Conservation (phyloP, 1,284 basidiomycete species). For the Ganoderma leucocontextum region DNA sequence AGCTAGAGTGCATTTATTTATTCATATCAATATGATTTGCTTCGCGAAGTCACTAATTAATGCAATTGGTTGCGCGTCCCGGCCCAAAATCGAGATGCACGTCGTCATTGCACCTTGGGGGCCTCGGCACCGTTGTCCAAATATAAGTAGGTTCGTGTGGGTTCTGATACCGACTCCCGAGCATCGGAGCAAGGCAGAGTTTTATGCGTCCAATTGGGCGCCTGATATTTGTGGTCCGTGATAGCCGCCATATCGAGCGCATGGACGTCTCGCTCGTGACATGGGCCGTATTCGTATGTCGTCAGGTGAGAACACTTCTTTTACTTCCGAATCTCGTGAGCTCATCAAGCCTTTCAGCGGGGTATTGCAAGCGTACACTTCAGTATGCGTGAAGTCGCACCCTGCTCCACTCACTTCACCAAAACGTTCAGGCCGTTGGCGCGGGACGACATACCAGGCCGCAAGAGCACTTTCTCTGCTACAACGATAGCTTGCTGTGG, state of each 20-base stretch:
- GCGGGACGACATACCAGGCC: neutral
- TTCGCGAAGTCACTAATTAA: neutral
- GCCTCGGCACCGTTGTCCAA: too few relatives aligned
- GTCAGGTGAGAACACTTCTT: constrained; percentile 13
- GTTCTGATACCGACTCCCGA: too few relatives aligned
- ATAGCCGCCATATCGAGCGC: constrained; percentile 19
- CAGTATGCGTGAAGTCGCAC: neutral
- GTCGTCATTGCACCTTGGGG: too few relatives aligned
- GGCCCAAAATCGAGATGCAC: too few relatives aligned
- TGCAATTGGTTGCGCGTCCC: too few relatives aligned
- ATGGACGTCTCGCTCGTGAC: constrained; percentile 21
- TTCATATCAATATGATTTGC: neutral
- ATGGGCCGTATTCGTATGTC: constrained; percentile 11
- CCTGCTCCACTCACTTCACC: neutral
- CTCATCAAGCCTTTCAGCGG: neutral
- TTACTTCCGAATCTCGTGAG: neutral
- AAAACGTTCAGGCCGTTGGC: neutral
- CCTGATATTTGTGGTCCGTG: neutral
- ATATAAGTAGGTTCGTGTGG: too few relatives aligned
- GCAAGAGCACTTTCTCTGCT: neutral
- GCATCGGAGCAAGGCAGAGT: too few relatives aligned
- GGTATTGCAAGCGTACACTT: neutral
- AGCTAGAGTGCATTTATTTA: neutral
- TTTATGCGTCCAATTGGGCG: too few relatives aligned
- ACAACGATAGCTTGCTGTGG: neutral